phyloP scores from a whole-genome alignment of 352 stramenopile species.

The Pythium myriotylum region DNA sequence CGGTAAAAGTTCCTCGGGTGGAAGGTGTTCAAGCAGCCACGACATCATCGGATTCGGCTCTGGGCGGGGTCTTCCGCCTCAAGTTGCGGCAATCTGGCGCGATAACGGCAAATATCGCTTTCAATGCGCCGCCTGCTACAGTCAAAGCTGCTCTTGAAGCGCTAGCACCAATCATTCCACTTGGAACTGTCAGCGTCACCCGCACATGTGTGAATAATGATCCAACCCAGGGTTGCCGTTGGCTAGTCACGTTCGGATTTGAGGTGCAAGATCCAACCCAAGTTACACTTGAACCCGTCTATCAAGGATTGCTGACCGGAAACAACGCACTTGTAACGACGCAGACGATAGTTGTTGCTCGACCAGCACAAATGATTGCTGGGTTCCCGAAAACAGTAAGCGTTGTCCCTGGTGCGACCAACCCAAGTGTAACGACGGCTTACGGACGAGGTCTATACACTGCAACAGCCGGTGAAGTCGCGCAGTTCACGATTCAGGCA shows the following conservation, averaged over 20 bases:
- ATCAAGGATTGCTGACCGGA: constrained; percentile 35
- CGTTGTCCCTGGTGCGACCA: constrained; percentile 54
- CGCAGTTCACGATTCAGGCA: constrained; percentile 75
- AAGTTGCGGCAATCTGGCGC: constrained; percentile 36
- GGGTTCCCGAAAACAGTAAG: constrained; percentile 72
- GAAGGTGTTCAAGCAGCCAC: constrained; percentile 75
- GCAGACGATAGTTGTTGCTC: constrained; percentile 37
- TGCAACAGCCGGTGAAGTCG: constrained; percentile 48
- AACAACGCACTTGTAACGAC: constrained; percentile 60
- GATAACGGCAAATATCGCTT: constrained; percentile 59
- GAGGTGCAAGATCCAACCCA: constrained; percentile 5
- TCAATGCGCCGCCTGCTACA: constrained; percentile 35
- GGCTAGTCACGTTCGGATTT: constrained; percentile 62
- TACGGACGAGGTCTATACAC: constrained; percentile 67
- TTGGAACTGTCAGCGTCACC: constrained; percentile 33
- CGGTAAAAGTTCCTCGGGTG: constrained; percentile 75
- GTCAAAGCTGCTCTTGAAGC: constrained; percentile 68
- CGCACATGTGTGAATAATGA: constrained; percentile 42
- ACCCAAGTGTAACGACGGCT: constrained; percentile 73
- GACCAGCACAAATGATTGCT: constrained; percentile 37
- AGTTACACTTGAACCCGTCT: constrained; percentile 12
- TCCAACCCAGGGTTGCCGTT: constrained; percentile 61
- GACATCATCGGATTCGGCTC: constrained; percentile 42
- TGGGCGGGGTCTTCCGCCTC: constrained; percentile 74
- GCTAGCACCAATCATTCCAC: constrained; percentile 52